Percentiles rank a stretch among this genome's conserved stretches.
These are phyloP conservation scores for Aspergillus glaucus DNA, from an alignment of 2,329 filamentous ascomycete species.

Conservation along the genomic window DNA sequence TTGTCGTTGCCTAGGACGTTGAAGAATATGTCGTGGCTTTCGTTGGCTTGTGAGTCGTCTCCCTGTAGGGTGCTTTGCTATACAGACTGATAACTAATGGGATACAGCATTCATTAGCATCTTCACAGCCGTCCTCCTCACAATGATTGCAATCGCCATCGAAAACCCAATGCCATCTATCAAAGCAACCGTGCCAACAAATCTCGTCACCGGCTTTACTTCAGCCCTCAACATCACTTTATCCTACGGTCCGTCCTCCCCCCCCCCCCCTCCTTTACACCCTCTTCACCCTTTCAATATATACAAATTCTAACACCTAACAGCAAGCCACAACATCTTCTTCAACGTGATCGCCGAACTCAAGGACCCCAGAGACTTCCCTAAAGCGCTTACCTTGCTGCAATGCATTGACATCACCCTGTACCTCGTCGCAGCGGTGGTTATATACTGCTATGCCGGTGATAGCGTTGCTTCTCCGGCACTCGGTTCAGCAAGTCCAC, in stretches of 20 bases:
- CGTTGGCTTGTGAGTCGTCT: constrained; percentile 39
- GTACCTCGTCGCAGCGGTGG: constrained; percentile 59
- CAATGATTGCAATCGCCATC: constrained; percentile 14
- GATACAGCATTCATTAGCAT: constrained; percentile 53
- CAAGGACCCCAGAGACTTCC: constrained; percentile 53
- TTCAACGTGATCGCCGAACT: constrained; percentile 62
- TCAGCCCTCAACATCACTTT: not conserved
- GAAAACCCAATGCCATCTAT: constrained; percentile 9
- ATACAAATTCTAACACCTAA: not conserved
- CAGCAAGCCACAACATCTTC: constrained; percentile 57
- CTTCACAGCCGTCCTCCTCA: constrained; percentile 42
- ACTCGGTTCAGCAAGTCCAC: constrained; percentile 52
- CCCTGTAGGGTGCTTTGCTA: no score
- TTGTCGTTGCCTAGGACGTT: constrained; percentile 55
- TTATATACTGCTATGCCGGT: constrained; percentile 64
- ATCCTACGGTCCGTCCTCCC: not conserved
- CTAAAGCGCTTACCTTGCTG: constrained; percentile 57
- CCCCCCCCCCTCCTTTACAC: no score
- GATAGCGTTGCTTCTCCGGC: constrained; percentile 57
- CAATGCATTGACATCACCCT: constrained; percentile 55
- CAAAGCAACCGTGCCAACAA: no score
- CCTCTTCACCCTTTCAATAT: not conserved
- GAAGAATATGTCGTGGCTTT: constrained; percentile 53
- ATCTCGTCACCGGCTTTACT: not conserved
- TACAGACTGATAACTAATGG: not conserved